Evolutionary conservation across 257 asterid species (phyloP).

Genomic region (Solanum lignicaule): DNA sequence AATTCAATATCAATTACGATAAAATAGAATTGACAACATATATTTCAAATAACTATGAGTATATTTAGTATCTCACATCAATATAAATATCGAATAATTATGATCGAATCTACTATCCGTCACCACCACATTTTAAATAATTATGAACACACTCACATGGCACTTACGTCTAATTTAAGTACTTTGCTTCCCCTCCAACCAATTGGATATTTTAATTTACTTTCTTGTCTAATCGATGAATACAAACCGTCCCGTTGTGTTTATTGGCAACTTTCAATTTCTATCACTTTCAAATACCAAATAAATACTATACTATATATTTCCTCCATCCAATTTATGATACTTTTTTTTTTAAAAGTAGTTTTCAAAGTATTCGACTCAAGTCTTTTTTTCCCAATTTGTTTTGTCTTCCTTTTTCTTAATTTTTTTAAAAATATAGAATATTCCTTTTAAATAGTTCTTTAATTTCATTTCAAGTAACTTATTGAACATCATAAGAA

Average conservation of each 20-base stretch:
- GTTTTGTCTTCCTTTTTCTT: not conserved
- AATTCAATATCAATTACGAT: no score
- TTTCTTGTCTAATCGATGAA: not conserved
- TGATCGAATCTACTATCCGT: no score
- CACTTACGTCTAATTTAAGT: not conserved
- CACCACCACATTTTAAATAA: not conserved
- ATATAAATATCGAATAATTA: not conserved
- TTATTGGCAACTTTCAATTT: not conserved
- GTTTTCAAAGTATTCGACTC: not conserved
- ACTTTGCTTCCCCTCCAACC: not conserved
- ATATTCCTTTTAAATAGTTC: no score
- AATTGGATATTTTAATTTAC: not conserved
- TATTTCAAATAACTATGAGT: not conserved
- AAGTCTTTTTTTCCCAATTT: not conserved
- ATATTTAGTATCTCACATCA: rapidly evolving
- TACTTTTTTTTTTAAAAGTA: not conserved
- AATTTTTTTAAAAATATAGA: not conserved
- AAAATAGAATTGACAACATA: no score
- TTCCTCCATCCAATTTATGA: not conserved
- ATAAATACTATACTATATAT: not conserved
- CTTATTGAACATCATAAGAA: not conserved
- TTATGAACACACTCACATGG: not conserved
- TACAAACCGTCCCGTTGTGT: not conserved
- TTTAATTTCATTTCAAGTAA: not conserved
- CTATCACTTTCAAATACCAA: not conserved